phyloP scores from a whole-genome alignment of 2,329 filamentous ascomycete genomes.

The Capronia epimyces region DNA sequence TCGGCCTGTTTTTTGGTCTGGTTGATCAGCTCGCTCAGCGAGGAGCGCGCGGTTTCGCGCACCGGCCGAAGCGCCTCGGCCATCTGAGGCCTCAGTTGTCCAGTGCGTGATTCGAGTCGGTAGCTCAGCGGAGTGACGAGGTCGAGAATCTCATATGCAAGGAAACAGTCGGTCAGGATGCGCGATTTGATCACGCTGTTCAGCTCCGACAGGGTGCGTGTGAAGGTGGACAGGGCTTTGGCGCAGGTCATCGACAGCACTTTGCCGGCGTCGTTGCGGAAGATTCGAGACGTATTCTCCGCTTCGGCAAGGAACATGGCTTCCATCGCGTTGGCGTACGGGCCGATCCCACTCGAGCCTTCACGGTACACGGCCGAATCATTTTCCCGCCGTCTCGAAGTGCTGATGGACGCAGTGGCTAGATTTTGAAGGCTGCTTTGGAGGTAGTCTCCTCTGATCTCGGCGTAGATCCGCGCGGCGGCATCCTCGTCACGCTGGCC shows the following conservation, averaged over 20 bases:
- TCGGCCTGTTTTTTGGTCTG: slow-evolving; percentile 69
- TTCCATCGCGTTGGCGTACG: slow-evolving; percentile 82
- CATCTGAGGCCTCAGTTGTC: slow-evolving; percentile 76
- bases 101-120: slow-evolving; percentile 73
- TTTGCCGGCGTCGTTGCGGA: slow-evolving; percentile 76
- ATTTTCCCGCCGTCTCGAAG: slow-evolving; percentile 66
- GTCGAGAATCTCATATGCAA: slow-evolving; percentile 92
- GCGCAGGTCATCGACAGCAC: slow-evolving; percentile 77
- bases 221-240: slow-evolving; percentile 70
- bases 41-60: slow-evolving; percentile 83
- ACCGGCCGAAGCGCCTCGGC: slow-evolving; percentile 83
- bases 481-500: slow-evolving; percentile 57
- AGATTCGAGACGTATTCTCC: slow-evolving; percentile 82
- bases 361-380: slow-evolving; percentile 74
- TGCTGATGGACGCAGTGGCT: slow-evolving; percentile 77
- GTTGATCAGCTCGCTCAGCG: slow-evolving; percentile 74
- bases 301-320: slow-evolving; percentile 83
- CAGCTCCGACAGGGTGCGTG: slow-evolving; percentile 77
- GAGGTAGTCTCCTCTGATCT: slow-evolving; percentile 82
- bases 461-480: slow-evolving; percentile 76
- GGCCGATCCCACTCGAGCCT: slow-evolving; percentile 85
- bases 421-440: slow-evolving; percentile 75
- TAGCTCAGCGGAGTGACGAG: slow-evolving; percentile 76
- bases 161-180: slow-evolving; percentile 82
- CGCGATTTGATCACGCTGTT: slow-evolving; percentile 85